Base-by-base conservation (phyloP, 371 early-diverging fungal species). In the Apophysomyces variabilis region DNA sequence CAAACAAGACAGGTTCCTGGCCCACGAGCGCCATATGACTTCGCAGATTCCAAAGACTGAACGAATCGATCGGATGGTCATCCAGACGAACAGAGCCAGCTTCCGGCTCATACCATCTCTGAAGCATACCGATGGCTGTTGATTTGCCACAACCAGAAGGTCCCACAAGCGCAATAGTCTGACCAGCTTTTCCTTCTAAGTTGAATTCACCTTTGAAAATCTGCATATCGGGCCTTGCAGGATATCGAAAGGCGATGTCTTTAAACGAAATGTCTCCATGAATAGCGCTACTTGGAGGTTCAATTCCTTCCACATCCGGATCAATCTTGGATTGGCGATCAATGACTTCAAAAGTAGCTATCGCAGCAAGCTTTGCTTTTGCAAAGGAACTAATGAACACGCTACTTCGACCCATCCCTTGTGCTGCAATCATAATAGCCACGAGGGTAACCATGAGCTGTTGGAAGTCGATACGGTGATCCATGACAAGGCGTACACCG, bases 111-210 rank as follows among this genome's bases (percentile, higher is more conserved):
- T 96, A 97, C 78, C 92, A 93, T 1, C 97, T 89, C 79, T 93
- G 90, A 26, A 96, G 70, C 71, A 96, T 85, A 66, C 89, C 90
- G 69, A 95, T 87, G 9, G 89, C 86, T 0, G 97, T 95, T 13
- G 87, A 87, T 75, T 96, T 96, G 45, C 97, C 96, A 66, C 93
- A 93, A 12, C 96, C 96, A 7, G 88, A 88, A 4, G 92, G 87
- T 6, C 96, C 96, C 1, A 95, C 95, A 13, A 96, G 74, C 5
- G 95, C 96, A n/a, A 94, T 89, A 3, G 87, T 91, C 73, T 94
- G 85, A 39, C 94, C 93, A 5, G 88, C 82, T 61, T 82, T 74
- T 44, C 93, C 90, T 44, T 85, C 75, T 35, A 97, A 74, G 63
- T 88, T 85, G 66, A 98, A 73, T 45, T 77, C 75, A 37, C 92